Evolutionary conservation across 345 rosid species (phyloP), one percentile per base, ranked within the genome.

Genomic region (Gynandropsis gynandra): DNA sequence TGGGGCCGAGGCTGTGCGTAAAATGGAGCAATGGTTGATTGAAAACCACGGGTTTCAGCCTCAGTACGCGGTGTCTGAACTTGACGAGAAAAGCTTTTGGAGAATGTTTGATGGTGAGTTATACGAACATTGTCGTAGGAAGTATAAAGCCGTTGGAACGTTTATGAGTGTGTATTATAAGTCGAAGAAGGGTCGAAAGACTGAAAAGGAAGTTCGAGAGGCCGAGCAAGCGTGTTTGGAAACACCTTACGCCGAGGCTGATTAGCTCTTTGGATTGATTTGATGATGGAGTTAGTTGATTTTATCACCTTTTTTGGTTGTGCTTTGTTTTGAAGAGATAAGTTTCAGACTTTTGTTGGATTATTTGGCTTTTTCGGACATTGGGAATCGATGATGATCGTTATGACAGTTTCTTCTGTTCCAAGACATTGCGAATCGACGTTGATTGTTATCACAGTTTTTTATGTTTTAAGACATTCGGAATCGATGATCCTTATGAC

Each of bases 151-250:
- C 0, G 85, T 93, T 36, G 97, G 99, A 48, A 88, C 92, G 12
- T 93, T 93, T 83, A 93, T 88, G 97, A 83, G 92, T 14, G 89
- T 93, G 39, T 93, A 93, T 66, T 93, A 88, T 85, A 93, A 88
- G 76, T 83, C 75, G 6, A 93, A 93, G 92, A 93, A 88, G 66
- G 99, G 99, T 47, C 80, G 92, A 76, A 93, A 93, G 92, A 88
- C 92, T 0, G 99, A 93, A 78, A 93, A 85, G 70, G 99, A 93
- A 75, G 99, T 93, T 57, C 81, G 74, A 62, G 95, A 93, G 55
- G 99, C 99, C 0, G 96, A 87, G 45, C 87, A 76, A 69, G 93
- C 89, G 46, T 86, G 76, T 44, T 75, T 83, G 8, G 99, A 93
- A 73, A 67, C 72, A 12, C 67, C 72, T 55, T 61, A 67, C 14